A percentile compares a stretch with the other conserved stretches of the same genome.
These are phyloP conservation scores for Hanseniaspora uvarum DNA, from an alignment of 1,139 yeast species.

Conservation along the genomic window DNA sequence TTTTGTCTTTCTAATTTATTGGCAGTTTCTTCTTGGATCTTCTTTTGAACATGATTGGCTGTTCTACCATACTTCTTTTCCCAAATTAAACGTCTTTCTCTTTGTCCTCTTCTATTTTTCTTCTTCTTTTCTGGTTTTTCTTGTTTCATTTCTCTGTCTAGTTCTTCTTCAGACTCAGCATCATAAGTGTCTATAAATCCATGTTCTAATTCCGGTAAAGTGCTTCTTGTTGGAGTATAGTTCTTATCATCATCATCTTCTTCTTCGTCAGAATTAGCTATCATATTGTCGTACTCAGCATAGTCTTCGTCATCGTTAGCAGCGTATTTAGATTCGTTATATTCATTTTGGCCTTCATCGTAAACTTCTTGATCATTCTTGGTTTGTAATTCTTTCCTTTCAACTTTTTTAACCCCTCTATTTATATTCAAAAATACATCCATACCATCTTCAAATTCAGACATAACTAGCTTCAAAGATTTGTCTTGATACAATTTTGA, in stretches of 20 bases:
- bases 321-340: conserved; percentile 21
- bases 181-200: conserved; percentile 63
- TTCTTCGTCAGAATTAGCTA: conserved; percentile 50
- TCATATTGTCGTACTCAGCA: conserved; percentile 40
- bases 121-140: conserved; percentile 52
- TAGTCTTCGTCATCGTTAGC: conserved; percentile 28
- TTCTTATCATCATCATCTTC: conserved; percentile 29
- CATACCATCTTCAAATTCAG: conserved; percentile 48
- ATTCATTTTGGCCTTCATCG: conserved; percentile 24
- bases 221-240: conserved; percentile 26
- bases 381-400: conserved; percentile 20
- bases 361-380: conserved; percentile 21
- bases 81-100: conserved; percentile 96
- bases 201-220: conserved; percentile 57
- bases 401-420: conserved; percentile 34
- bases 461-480: conserved; percentile 39
- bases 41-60: conserved; percentile 75
- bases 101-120: conserved; percentile 89
- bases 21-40: conserved; percentile 42
- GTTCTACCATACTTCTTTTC: conserved; percentile 72
- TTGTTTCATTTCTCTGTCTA: conserved; percentile 30
- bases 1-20: conserved; percentile 50
- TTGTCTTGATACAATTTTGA: conserved; percentile 54
- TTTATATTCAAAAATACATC: conserved; percentile 50
- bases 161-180: conserved; percentile 43